Evolutionary conservation across 108 stramenopile species (phyloP).

Genomic region (Epithemia pelagica): DNA sequence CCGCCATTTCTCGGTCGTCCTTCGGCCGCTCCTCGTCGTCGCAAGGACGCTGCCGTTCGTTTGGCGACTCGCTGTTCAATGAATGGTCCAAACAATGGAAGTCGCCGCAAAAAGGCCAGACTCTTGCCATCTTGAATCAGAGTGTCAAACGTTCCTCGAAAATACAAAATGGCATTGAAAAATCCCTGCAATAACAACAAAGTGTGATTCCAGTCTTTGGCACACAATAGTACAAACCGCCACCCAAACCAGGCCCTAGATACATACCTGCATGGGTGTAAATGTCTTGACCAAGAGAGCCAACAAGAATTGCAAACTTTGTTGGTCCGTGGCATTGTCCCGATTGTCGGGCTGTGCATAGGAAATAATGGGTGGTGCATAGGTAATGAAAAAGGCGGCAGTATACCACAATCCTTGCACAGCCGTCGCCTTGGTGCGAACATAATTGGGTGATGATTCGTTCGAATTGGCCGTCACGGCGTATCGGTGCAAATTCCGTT

Average conservation of each 20-base stretch:
- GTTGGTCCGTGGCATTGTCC: not conserved
- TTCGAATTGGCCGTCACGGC: not conserved
- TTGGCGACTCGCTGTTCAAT: no score
- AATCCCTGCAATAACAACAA: not conserved
- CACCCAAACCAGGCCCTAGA: not conserved
- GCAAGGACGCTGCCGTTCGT: no score
- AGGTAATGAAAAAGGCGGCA: not conserved
- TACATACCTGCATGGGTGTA: not conserved
- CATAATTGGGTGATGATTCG: not conserved
- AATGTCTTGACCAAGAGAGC: not conserved
- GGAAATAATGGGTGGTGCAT: not conserved
- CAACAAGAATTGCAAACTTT: not conserved
- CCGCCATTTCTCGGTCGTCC: no score
- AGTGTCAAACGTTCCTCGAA: not conserved
- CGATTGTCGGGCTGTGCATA: not conserved
- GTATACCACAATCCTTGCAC: not conserved
- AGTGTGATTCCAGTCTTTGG: no score
- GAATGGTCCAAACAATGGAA: no score
- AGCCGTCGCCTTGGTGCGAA: not conserved
- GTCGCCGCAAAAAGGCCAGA: not conserved
- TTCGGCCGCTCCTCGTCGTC: no score
- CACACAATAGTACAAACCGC: no score
- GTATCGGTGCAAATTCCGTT: not conserved
- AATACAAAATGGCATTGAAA: not conserved
- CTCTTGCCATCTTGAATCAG: not conserved